Percentiles rank a stretch among this genome's conserved stretches.
Evolutionary conservation across 768 basidiomycete species (phyloP).

Genomic region (Collybia mongolica): DNA sequence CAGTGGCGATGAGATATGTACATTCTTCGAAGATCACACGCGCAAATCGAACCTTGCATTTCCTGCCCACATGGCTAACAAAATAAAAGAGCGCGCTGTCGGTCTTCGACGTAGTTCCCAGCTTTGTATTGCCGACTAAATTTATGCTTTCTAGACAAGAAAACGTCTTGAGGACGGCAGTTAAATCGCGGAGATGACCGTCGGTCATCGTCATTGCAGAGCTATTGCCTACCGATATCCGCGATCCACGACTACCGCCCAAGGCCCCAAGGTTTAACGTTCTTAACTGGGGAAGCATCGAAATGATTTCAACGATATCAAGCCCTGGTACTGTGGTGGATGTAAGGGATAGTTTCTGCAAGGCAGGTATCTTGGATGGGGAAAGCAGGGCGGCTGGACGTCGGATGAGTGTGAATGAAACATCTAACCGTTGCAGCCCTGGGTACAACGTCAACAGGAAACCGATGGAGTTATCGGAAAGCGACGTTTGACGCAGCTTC

Average conservation of each 20-base stretch:
- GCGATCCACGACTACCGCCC: conserved; percentile 45
- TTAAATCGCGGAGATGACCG: conserved; percentile 40
- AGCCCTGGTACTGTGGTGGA: conserved; percentile 44
- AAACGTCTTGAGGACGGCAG: conserved; percentile 34
- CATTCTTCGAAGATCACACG: background rate
- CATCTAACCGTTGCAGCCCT: conserved; percentile 51
- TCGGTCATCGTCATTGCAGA: conserved; percentile 59
- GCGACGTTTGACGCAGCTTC: conserved; percentile 54
- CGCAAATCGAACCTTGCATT: conserved; percentile 47
- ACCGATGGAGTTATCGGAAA: conserved; percentile 50
- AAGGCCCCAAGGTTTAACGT: conserved; percentile 59
- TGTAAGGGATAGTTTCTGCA: conserved; percentile 67
- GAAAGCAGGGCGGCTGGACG: conserved; percentile 27
- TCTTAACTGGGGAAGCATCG: conserved; percentile 37
- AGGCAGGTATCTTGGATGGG: conserved; percentile 11
- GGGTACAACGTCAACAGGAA: conserved; percentile 45
- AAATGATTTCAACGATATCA: conserved; percentile 40
- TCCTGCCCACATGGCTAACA: conserved; percentile 52
- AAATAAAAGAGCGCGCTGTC: conserved; percentile 42
- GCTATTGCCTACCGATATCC: conserved; percentile 41
- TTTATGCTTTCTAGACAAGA: conserved; percentile 48
- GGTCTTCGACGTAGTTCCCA: conserved; percentile 38
- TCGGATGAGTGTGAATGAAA: conserved; percentile 61
- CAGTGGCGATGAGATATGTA: background rate
- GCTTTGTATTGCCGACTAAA: conserved; percentile 62